A percentile compares a stretch with the other conserved stretches of the same genome.
phyloP scores from a whole-genome alignment of 176 grass and related monocot genomes.

The Oryza punctata region DNA sequence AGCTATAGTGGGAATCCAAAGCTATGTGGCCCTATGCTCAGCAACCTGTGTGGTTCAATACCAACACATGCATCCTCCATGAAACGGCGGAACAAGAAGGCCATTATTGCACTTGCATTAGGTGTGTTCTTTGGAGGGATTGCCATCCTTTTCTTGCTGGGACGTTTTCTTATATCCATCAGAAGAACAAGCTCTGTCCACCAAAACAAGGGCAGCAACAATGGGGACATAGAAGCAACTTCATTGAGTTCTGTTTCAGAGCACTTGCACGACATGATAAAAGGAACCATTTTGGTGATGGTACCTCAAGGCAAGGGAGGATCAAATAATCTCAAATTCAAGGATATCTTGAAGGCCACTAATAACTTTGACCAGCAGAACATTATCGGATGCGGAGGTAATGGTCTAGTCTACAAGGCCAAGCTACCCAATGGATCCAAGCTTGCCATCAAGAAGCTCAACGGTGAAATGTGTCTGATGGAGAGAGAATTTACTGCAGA shows the following conservation, averaged over 20 bases:
- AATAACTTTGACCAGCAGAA: slow-evolving; percentile 86
- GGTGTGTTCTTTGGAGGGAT: slow-evolving; percentile 68
- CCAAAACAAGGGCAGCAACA: slow-evolving; percentile 41
- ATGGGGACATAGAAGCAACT: slow-evolving; percentile 44
- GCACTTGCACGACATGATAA: slow-evolving; percentile 37
- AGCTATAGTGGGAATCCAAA: slow-evolving; percentile 70
- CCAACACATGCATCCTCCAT: slow-evolving; percentile 1
- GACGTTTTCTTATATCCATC: slow-evolving; percentile 42
- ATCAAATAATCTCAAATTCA: slow-evolving; percentile 53
- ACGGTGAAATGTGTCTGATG: slow-evolving; percentile 76
- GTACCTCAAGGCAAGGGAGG: slow-evolving; percentile 57
- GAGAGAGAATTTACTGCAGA: slow-evolving; percentile 84
- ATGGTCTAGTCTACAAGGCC: slow-evolving; percentile 82
- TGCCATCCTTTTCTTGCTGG: slow-evolving; percentile 56
- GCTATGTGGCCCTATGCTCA: slow-evolving; percentile 61
- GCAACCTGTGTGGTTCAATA: background rate
- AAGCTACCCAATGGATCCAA: slow-evolving; percentile 62
- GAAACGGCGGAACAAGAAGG: slow-evolving; percentile 44
- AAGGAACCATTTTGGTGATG: slow-evolving; percentile 61
- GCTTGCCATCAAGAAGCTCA: slow-evolving; percentile 86
- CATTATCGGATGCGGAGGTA: slow-evolving; percentile 86
- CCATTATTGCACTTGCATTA: slow-evolving; percentile 49
- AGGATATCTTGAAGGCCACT: slow-evolving; percentile 76
- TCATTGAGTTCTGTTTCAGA: slow-evolving; percentile 59
- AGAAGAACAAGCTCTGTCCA: slow-evolving; percentile 41